Evolutionary conservation across 768 basidiomycete species (phyloP).

Genomic region (Pleurotus tuber-regium): DNA sequence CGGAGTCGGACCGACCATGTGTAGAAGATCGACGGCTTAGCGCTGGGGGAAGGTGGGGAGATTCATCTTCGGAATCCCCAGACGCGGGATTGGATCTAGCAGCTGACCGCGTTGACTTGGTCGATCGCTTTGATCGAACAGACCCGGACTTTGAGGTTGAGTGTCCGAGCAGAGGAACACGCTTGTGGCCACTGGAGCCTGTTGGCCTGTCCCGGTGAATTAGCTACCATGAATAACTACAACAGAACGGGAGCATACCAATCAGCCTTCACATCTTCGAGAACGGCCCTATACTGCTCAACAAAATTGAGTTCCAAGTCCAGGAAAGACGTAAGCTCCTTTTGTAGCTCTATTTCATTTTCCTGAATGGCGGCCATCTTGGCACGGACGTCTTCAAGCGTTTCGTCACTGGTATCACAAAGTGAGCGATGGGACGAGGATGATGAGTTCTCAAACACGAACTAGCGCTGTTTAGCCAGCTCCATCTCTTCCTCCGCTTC

Average conservation of each 20-base stretch:
- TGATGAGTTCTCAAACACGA: conserved; percentile 22
- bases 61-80: conserved; percentile 37
- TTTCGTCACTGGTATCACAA: conserved; percentile 65
- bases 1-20: conserved; percentile 40
- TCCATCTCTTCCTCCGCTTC: conserved; percentile 85
- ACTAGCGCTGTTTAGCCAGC: conserved; percentile 74
- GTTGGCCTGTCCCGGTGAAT: conserved; percentile 10
- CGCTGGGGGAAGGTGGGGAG: conserved; percentile 14
- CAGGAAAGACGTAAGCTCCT: conserved; percentile 68
- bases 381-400: conserved; percentile 77
- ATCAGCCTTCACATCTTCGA: conserved; percentile 62
- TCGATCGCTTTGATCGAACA: conserved; percentile 29
- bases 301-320: conserved; percentile 75
- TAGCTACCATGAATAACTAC: background rate
- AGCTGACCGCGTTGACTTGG: conserved; percentile 14
- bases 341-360: conserved; percentile 69
- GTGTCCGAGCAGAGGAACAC: conserved; percentile 20
- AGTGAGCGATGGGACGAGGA: conserved; percentile 5
- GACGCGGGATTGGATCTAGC: conserved; percentile 16
- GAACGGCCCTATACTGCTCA: conserved; percentile 66
- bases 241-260: conserved; percentile 41
- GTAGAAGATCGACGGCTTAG: conserved; percentile 26
- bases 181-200: conserved; percentile 28
- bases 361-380: conserved; percentile 81
- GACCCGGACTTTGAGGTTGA: conserved; percentile 27